Evolutionary conservation across 2,329 filamentous ascomycete genomes (phyloP), one percentile per base, ranked within the genome.

Genomic region (Ambrosiella xylebori): DNA sequence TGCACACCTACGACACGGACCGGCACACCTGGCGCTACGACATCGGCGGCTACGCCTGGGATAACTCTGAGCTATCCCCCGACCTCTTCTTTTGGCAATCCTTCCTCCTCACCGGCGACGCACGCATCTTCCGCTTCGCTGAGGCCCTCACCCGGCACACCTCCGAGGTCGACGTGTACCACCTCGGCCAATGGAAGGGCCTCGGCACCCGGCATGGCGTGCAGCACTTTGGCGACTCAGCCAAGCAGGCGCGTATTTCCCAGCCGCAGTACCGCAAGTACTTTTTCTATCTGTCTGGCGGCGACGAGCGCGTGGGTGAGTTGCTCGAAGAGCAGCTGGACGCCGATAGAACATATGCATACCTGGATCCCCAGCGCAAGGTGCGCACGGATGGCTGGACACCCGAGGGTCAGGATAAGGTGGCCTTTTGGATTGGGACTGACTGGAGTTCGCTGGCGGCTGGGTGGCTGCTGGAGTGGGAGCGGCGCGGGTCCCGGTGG

Each of bases 51-150:
- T 83, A 79, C 59, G 79, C 78, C 0, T 83, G 80, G 80, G 80
- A 82, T 54, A 83, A 83, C 64, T 80, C 76, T 0, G 80, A 84
- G 64, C 70, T 84, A 0, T 82, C 79, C 0, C 77, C 80, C 0
- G 79, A 83, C 62, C 66, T 82, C 1, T 83, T 77, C 68, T 75
- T 83, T 63, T 83, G 80, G 80, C 74, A 73, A 3, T 77, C 80
- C 59, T 84, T 82, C 67, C 71, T 83, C 1, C 75, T 76, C 8
- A 82, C 78, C 0, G 79, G 79, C 0, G 70, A 76, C 1, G 71
- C 73, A 2, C 78, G 80, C 56, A 74, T 80, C 0, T 84, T 76
- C 63, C 72, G 76, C 0, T 74, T 82, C 52, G 79, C 79, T 0
- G 79, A 83, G 63, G 75, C 77, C 0, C 67, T 80, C 56, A 76